phyloP scores from a whole-genome alignment of 2,329 filamentous ascomycete genomes.

The Chaetomium sp. region DNA sequence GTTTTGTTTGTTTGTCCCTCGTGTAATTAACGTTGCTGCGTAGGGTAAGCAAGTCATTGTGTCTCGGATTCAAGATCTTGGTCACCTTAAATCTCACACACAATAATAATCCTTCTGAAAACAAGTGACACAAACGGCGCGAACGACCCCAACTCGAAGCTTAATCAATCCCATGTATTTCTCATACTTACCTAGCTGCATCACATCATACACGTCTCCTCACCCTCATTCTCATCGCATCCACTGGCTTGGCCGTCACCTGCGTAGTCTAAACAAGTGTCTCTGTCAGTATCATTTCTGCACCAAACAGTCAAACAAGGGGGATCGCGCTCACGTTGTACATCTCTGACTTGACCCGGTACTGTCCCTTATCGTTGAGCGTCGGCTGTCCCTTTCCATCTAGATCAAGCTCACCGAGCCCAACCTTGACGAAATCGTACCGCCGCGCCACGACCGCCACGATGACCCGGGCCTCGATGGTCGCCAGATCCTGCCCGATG shows the following conservation, averaged over 20 bases:
- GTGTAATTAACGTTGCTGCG: too few relatives aligned
- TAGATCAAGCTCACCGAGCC: conserved; percentile 25
- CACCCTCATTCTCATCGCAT: conserved; percentile 26
- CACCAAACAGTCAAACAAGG: background rate
- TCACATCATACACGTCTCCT: conserved; percentile 10
- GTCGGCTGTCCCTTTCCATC: conserved; percentile 21
- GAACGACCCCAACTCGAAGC: too few relatives aligned
- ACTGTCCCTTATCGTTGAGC: conserved; percentile 23
- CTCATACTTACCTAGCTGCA: background rate
- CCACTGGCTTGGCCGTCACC: conserved; percentile 27
- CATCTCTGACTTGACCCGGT: conserved; percentile 22
- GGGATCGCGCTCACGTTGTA: conserved; percentile 24
- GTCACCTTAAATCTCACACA: too few relatives aligned
- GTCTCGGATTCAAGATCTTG: too few relatives aligned
- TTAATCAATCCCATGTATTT: background rate
- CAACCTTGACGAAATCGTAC: conserved; percentile 30
- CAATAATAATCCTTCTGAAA: too few relatives aligned
- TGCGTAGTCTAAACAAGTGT: conserved; percentile 19
- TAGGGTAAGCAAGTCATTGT: too few relatives aligned
- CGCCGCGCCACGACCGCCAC: conserved; percentile 26
- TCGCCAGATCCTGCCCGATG: conserved; percentile 49
- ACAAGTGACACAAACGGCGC: too few relatives aligned
- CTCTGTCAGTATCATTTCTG: background rate
- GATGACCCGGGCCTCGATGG: conserved; percentile 28
- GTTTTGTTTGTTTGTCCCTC: too few relatives aligned